Conservation (phyloP, 2,329 filamentous ascomycete species). For the Metarhizium sp. region DNA sequence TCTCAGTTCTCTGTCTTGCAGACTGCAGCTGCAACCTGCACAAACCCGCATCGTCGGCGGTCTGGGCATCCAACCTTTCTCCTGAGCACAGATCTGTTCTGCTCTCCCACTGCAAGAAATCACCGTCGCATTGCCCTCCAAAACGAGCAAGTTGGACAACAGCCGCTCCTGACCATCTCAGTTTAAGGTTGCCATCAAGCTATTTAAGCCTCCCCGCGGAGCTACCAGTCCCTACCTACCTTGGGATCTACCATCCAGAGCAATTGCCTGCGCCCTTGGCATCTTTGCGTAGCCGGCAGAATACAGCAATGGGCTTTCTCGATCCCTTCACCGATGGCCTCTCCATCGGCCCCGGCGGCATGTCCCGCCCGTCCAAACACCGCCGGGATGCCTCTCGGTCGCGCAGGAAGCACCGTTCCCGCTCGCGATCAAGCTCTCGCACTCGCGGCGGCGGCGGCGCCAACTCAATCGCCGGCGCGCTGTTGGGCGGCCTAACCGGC, state of each 20-base stretch:
- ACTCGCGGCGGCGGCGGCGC: constrained; percentile 19
- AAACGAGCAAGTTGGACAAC: neutral
- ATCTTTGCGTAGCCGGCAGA: neutral
- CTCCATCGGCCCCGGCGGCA: constrained; percentile 6
- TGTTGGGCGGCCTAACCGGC: constrained; percentile 19
- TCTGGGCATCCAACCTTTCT: neutral
- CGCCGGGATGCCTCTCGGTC: constrained; percentile 19
- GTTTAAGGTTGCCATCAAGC: neutral
- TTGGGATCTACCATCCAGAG: neutral
- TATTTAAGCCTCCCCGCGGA: neutral
- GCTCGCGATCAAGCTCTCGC: constrained; percentile 29
- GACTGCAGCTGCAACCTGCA: neutral
- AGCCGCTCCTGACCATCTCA: neutral
- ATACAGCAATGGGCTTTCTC: constrained; percentile 19
- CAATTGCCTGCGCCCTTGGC: neutral
- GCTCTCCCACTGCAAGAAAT: neutral
- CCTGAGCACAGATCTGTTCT: neutral
- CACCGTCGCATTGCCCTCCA: neutral
- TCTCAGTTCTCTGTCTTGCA: neutral
- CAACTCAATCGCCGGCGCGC: constrained; percentile 22
- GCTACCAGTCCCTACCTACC: neutral
- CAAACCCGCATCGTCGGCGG: neutral
- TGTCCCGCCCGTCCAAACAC: constrained; percentile 17
- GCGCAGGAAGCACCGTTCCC: constrained; percentile 25
- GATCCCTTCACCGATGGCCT: constrained; percentile 19